Evolutionary conservation across 805 yeast genomes (phyloP), one percentile per base, ranked within the genome.

Genomic region (Diddensiella caesifluorescens): DNA sequence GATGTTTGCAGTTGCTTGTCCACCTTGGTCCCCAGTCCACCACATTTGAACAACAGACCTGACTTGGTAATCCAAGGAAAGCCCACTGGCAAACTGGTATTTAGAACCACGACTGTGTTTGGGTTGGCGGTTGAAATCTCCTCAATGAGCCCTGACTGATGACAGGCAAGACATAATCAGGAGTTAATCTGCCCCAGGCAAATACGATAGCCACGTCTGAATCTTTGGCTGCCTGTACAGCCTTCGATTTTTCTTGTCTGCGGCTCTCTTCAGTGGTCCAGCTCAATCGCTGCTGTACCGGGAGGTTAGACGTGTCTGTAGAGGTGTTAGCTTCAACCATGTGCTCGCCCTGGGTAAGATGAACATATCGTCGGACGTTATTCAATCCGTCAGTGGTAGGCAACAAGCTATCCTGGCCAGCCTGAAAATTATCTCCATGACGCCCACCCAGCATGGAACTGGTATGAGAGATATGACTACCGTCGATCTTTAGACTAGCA

Each of bases 1-100:
- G 10, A 74, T 75, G 58, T 76, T 80, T 3, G 80, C 80, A 53
- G 76, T 65, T 12, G 75, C 71, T 49, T 73, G 74, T 43, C 83
- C 82, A 34, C 63, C 53, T 50, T 77, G 82, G 45, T 67, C 66
- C 43, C 82, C 83, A 47, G 74, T 74, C 52, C 67, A 75, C 71
- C 77, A 75, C 10, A 77, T 74, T 34, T 75, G 77, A 3, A 76
- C 53, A 13, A 76, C 38, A 2, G 70, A 70, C 28, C 64, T 63
- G 16, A 66, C 73, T 2, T 69, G 21, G 62, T 62, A 5, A 62
- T 42, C 79, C 80, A 76, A 21, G 81, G 79, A 62, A 75, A 56
- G 30, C 71, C 67, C 5, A 75, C 77, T 1, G 80, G 80, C 16
- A 78, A 68, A 37, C 80, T 80, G 3, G 75, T 64, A 51, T 73